A percentile compares a stretch with the other conserved stretches of the same genome.
Conservation (phyloP, 495 filamentous ascomycete species). For the Gamarada debralockiae region DNA sequence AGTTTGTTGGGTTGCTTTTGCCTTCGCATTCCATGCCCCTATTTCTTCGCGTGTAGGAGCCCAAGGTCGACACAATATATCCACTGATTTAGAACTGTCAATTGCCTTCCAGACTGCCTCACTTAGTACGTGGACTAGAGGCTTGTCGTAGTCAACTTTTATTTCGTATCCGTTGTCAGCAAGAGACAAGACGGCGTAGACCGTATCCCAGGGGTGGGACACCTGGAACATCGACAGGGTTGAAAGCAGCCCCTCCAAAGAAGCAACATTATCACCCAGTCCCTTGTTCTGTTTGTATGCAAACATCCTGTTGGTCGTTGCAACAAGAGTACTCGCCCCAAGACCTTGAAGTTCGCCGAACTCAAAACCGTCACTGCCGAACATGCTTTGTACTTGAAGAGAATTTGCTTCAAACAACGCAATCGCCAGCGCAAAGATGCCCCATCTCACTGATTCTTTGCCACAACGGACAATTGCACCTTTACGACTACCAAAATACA, state of each 20-base stretch:
- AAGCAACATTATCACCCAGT: background rate
- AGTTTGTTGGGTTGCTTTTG: background rate
- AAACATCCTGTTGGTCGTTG: background rate
- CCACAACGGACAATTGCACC: conserved; percentile 8
- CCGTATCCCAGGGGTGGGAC: background rate
- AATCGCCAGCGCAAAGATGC: conserved; percentile 6
- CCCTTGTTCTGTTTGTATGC: background rate
- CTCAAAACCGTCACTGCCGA: conserved; percentile 17
- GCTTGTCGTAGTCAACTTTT: conserved; percentile 1
- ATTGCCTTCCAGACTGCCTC: conserved; percentile 3
- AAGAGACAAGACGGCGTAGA: background rate
- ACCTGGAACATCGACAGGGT: background rate
- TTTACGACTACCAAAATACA: conserved; percentile 28
- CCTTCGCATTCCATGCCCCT: background rate
- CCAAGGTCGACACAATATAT: conserved; percentile 16
- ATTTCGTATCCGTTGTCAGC: background rate
- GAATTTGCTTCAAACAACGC: conserved; percentile 7
- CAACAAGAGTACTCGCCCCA: background rate
- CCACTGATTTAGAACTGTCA: conserved; percentile 10
- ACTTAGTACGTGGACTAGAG: background rate
- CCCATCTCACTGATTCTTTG: conserved; percentile 1
- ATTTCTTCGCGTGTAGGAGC: conserved; percentile 5
- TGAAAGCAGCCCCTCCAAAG: background rate
- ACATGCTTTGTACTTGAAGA: background rate
- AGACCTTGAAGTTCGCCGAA: conserved; percentile 6